phyloP scores from a whole-genome alignment of 345 rosid genomes.

The Streptanthus diversifolius region DNA sequence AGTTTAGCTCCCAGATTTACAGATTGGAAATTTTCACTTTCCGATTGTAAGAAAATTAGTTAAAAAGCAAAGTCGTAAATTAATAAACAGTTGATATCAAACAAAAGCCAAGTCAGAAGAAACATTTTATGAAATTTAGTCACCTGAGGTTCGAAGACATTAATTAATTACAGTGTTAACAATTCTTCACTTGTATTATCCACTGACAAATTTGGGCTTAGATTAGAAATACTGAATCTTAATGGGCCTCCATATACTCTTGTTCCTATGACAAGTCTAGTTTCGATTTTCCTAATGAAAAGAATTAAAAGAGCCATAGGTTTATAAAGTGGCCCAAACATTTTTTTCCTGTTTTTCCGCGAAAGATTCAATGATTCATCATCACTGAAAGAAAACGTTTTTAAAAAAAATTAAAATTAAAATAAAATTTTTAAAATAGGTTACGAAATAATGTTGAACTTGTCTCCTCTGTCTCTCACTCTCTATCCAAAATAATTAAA shows the following conservation, averaged over 20 bases:
- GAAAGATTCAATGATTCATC: neutral
- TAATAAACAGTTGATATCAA: neutral
- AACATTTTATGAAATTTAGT: too few relatives aligned
- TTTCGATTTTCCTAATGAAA: too few relatives aligned
- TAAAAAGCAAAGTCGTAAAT: neutral
- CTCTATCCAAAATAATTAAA: conserved; percentile 28
- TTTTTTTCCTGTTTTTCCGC: neutral
- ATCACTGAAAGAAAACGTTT: neutral
- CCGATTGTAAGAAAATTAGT: neutral
- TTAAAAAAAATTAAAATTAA: too few relatives aligned
- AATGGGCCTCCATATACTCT: neutral
- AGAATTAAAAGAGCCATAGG: too few relatives aligned
- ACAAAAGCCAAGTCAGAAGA: too few relatives aligned
- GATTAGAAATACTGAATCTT: neutral
- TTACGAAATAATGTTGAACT: neutral
- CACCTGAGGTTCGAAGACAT: too few relatives aligned
- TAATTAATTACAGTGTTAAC: too few relatives aligned
- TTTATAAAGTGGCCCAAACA: too few relatives aligned
- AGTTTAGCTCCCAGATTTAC: conserved; percentile 23
- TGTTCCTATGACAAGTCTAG: too few relatives aligned
- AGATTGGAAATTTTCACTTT: neutral
- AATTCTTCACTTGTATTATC: too few relatives aligned
- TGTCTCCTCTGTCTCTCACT: conserved; percentile 24
- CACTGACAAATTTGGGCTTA: neutral
- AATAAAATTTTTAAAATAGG: neutral